A percentile compares a stretch with the other conserved stretches of the same genome.
These are phyloP conservation scores for Botrytis sinoallii DNA, from an alignment of 2,329 filamentous ascomycete species.

Conservation along the genomic window DNA sequence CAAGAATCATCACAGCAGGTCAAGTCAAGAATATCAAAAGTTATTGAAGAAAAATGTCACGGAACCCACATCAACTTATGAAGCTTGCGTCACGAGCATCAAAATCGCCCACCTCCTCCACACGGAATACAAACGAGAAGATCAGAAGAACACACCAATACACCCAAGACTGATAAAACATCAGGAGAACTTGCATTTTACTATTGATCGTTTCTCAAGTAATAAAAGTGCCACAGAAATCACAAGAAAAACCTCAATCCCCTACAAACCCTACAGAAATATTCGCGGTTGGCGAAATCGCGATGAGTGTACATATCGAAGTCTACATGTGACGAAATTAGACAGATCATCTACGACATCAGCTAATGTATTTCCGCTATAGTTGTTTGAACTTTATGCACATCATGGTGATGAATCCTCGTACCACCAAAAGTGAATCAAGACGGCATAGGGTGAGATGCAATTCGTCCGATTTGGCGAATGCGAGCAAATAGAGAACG, in stretches of 20 bases:
- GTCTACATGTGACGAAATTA: not conserved
- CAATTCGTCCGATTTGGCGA: fast-evolving
- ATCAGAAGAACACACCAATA: not conserved
- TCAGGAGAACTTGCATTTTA: not conserved
- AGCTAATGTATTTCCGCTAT: no score
- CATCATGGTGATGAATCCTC: not conserved
- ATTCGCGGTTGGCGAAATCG: not conserved
- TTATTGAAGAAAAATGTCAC: not conserved
- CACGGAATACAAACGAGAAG: fast-evolving
- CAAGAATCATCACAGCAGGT: not conserved
- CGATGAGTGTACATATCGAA: fast-evolving
- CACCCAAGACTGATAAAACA: fast-evolving
- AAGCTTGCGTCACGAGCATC: not conserved
- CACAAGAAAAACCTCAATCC: not conserved
- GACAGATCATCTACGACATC: no score
- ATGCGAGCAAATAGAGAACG: not conserved
- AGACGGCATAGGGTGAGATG: not conserved
- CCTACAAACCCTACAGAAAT: no score
- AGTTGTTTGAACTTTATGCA: not conserved
- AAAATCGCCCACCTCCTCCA: no score
- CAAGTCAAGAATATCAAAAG: not conserved
- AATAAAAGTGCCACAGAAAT: not conserved
- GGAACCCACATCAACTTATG: not conserved
- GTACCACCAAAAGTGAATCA: not conserved
- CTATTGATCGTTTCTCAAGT: not conserved